Evolutionary conservation across 768 basidiomycete species (phyloP), one percentile per base, ranked within the genome.

Genomic region (Clitopilus hobsonii): DNA sequence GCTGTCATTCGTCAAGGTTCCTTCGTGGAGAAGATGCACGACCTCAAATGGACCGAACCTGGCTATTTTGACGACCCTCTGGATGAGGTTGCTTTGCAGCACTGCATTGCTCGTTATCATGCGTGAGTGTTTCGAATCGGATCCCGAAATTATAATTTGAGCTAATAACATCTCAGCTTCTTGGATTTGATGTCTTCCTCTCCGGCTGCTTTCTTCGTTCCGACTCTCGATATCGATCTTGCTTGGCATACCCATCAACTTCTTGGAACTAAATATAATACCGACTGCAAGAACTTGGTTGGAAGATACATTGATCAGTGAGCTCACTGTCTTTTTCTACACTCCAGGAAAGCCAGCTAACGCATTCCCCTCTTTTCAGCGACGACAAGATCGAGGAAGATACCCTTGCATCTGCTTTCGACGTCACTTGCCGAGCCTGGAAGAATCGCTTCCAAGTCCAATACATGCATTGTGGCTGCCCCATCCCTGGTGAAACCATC

Each of bases 211-310:
- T 71, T 78, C 61, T 67, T 74, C 30, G 79, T 80, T 4, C 80
- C 82, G 5, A 84, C 83, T 5, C 64, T 86, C 23, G 84, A 86
- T 58, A 84, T 87, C 38, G 85, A 86, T 58, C 67, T 88, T 16
- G 78, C 76, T 13, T 86, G 85, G 84, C 86, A 88, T 59, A 82
- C 82, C 0, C 84, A 87, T 54, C 84, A 85, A 57, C 72, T 86
- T 7, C 69, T 74, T 60, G 69, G 71, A 0, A 57, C 38, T 3
- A 64, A 71, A 38, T 86, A 86, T 57, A 57, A 61, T 4, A 48
- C 53, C 3, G 78, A 81, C 54, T 78, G 76, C 30, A 63, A 64
- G 41, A 64, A 55, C 20, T 69, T 68, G 38, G 56, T 79, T 5
- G 72, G 74, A 0, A 71, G 71, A 24, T 72, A 66, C 23, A 62